phyloP scores from a whole-genome alignment of 352 stramenopile species.

The Globisporangium parvum region DNA sequence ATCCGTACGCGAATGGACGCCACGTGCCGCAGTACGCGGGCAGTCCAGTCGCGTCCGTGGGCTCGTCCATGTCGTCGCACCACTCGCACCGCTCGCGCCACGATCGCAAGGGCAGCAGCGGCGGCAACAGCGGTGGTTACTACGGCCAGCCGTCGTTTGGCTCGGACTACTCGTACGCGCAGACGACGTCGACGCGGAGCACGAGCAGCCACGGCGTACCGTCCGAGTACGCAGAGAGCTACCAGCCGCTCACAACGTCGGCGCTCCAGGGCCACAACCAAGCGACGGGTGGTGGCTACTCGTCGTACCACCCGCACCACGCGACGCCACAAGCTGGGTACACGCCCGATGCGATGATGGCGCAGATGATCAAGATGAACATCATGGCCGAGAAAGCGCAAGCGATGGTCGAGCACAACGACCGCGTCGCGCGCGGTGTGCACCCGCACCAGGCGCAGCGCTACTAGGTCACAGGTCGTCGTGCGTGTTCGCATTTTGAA shows the following conservation, averaged over 20 bases:
- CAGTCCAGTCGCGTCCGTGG: conserved; percentile 2
- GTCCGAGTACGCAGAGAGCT: conserved; percentile 11
- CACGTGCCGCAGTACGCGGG: conserved; percentile 10
- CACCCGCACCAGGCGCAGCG: conserved; percentile 11
- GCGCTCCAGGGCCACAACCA: conserved; percentile 3
- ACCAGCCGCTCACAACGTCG: conserved; percentile 12
- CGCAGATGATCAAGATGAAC: conserved; percentile 73
- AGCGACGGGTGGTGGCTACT: conserved; percentile 5
- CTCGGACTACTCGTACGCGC: conserved; percentile 18
- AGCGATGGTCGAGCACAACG: conserved; percentile 53
- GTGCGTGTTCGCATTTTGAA: neutral
- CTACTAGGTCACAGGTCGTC: conserved; percentile 1
- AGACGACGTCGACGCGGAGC: conserved; percentile 11
- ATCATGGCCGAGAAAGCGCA: conserved; percentile 62
- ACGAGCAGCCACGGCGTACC: conserved; percentile 13
- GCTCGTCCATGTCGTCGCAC: neutral
- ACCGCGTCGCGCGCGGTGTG: conserved; percentile 46
- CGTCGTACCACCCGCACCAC: neutral
- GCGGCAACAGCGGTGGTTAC: neutral
- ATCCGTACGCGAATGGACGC: conserved; percentile 2
- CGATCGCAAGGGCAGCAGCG: neutral
- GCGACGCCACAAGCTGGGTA: conserved; percentile 11
- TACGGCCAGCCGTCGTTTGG: conserved; percentile 11
- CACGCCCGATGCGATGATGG: conserved; percentile 51
- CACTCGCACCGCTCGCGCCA: neutral